Base-by-base conservation (phyloP, 176 grass and related monocot genomes). In the Triticum timopheevii region DNA sequence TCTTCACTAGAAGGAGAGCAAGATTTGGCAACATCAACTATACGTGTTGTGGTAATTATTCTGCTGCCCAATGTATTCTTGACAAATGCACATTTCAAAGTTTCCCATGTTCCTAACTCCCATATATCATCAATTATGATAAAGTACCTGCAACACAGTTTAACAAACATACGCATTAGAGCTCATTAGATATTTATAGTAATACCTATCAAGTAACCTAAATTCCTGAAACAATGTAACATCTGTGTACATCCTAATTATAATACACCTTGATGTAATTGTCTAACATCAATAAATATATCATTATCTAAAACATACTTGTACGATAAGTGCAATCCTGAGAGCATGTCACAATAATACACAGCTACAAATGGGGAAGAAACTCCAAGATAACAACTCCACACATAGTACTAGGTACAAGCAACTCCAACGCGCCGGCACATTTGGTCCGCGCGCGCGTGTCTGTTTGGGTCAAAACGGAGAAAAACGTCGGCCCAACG, bases 1-100 rank as follows among this genome's bases (percentile, higher is more conserved):
- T 87, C 67, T 15, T 71, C 25, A 82, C 13, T 27, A 45, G 42
- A 22, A 63, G 85, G 38, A 42, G 77, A 63, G 4, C 65, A 87
- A 33, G n/a, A 47, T 61, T 73, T 34, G 59, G 85, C 85, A 10
- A 87, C 66, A n/a, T 44, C 69, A 22, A 34, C 22, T 61, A 47
- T 73, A 61, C 77, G 77, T 63, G 85, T 82, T 45, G 85, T 87
- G 6, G n/a, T 38, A 27, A 87, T 73, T 82, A 87, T 87, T 73
- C 12, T 70, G 68, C 76, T 87, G 1, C 76, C 62, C 40, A 24
- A 16, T 31, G 9, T 58, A 69, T 58, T 71, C 50, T 81, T 44
- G 1, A 44, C 23, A 61, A 87, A 87, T 22, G 44, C 76, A 80
- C 76, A 59, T 39, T 87, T 64, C 9, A 87, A 23, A 23, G 50